Evolutionary conservation across 202 grass and related monocot species (phyloP).

Genomic region (Zoysia matrella): DNA sequence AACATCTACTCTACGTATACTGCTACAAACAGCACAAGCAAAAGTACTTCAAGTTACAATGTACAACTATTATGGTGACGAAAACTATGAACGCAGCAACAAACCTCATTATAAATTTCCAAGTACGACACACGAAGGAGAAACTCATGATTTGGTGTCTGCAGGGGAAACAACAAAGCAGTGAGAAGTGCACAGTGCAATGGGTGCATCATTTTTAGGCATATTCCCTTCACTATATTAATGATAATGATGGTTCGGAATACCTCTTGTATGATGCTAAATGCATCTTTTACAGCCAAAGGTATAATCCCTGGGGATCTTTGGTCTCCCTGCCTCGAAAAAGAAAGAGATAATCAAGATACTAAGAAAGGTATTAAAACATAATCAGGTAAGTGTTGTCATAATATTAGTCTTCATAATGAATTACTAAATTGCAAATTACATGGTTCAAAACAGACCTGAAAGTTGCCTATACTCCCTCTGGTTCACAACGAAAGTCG

Average conservation of each 20-base stretch:
- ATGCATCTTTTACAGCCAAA: slow-evolving; percentile 99
- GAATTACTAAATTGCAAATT: slow-evolving; percentile 28
- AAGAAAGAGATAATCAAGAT: slow-evolving; percentile 53
- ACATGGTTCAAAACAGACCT: slow-evolving; percentile 26
- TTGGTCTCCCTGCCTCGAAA: slow-evolving; percentile 86
- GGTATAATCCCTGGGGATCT: slow-evolving; percentile 99
- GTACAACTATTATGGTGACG: slow-evolving; percentile 30
- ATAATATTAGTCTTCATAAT: background rate
- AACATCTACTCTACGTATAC: background rate
- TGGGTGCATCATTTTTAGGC: slow-evolving; percentile 4
- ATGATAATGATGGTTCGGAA: slow-evolving; percentile 4
- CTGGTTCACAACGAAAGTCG: too few species aligned
- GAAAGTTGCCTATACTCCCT: slow-evolving; percentile 18
- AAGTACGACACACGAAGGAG: slow-evolving; percentile 74
- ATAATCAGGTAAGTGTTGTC: background rate
- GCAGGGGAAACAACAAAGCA: slow-evolving; percentile 25
- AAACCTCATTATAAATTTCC: too few species aligned
- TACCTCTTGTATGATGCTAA: slow-evolving; percentile 99
- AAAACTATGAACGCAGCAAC: slow-evolving; percentile 22
- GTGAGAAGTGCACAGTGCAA: slow-evolving; percentile 14
- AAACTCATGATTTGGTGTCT: slow-evolving; percentile 97
- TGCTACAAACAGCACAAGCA: background rate
- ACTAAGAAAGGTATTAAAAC: slow-evolving; percentile 30
- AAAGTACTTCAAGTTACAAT: slow-evolving; percentile 23
- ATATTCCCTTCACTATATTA: slow-evolving; percentile 17